Percentiles rank a stretch among this genome's conserved stretches.
Conservation (phyloP, 352 stramenopile genomes). For the Chrysophaeum taylorii region DNA sequence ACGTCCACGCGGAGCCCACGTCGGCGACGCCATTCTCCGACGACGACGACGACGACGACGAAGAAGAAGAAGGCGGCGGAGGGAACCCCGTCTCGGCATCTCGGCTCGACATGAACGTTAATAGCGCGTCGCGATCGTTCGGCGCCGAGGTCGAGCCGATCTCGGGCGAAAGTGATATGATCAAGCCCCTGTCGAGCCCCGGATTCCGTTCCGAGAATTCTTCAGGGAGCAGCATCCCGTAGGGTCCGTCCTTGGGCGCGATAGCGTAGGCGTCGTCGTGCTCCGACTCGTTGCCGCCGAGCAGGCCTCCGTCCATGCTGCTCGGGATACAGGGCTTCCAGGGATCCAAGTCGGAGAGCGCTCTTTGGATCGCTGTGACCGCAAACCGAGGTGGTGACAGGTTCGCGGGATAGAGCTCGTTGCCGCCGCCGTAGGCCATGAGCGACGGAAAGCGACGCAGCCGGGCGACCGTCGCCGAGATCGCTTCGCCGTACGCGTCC, state of each 20-base stretch:
- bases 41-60: no score
- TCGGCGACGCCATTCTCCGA: conserved; percentile 9
- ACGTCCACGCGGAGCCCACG: conserved; percentile 28
- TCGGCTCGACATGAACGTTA: conserved; percentile 23
- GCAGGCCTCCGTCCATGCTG: conserved; percentile 16
- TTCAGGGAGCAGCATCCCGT: conserved; percentile 31
- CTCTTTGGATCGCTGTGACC: conserved; percentile 21
- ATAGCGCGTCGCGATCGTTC: conserved; percentile 24
- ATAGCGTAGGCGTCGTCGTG: conserved; percentile 32
- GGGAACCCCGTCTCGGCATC: background rate
- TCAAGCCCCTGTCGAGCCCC: conserved; percentile 28
- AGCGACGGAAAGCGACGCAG: conserved; percentile 35
- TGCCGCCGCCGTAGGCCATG: conserved; percentile 33
- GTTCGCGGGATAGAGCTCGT: conserved; percentile 33
- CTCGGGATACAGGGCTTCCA: conserved; percentile 14
- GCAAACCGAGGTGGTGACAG: conserved; percentile 25
- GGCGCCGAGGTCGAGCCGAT: conserved; percentile 36
- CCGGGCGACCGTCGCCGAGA: conserved; percentile 29
- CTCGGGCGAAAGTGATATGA: conserved; percentile 39
- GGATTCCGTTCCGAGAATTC: conserved; percentile 39
- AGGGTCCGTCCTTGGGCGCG: conserved; percentile 39
- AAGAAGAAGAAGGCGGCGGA: no score
- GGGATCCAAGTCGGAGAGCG: conserved; percentile 30
- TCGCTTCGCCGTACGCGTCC: conserved; percentile 28
- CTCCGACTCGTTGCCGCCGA: conserved; percentile 23